phyloP scores from a whole-genome alignment of 768 basidiomycete species.

The Grammothele lineata region DNA sequence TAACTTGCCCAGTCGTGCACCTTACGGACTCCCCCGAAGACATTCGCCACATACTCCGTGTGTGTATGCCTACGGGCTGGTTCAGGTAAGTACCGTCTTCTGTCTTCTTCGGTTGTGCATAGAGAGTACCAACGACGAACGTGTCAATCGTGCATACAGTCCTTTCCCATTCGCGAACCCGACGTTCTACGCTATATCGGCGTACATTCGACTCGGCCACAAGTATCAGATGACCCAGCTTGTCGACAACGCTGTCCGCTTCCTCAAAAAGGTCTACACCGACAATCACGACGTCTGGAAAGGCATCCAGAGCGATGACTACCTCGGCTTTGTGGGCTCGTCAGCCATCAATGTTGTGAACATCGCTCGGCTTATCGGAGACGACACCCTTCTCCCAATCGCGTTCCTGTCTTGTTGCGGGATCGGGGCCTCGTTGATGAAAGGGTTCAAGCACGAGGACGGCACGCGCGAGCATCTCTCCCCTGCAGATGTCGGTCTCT shows the following conservation, averaged over 20 bases:
- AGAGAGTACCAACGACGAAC: too few relatives aligned
- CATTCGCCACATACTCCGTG: neutral
- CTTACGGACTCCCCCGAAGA: constrained; percentile 1
- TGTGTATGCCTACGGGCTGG: neutral
- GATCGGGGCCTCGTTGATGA: too few relatives aligned
- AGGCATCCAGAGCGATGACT: neutral
- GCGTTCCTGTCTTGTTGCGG: too few relatives aligned
- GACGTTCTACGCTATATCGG: neutral
- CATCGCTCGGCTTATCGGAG: constrained; percentile 7
- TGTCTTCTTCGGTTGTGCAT: too few relatives aligned
- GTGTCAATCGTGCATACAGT: too few relatives aligned
- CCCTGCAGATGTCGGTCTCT: too few relatives aligned
- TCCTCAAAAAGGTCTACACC: constrained; percentile 8
- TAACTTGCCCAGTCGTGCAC: neutral
- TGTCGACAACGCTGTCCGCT: constrained; percentile 4
- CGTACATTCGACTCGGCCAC: too few relatives aligned
- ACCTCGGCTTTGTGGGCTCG: neutral
- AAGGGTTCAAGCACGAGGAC: too few relatives aligned
- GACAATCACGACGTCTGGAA: constrained; percentile 5
- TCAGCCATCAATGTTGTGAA: neutral
- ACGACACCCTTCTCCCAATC: too few relatives aligned
- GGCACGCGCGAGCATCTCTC: too few relatives aligned
- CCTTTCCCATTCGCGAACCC: neutral
- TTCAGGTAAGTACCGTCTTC: neutral
- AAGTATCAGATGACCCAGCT: too few relatives aligned